Percentiles rank a stretch among this genome's conserved stretches.
phyloP scores from a whole-genome alignment of 495 filamentous ascomycete species.

The Trichoderma asperelloides region DNA sequence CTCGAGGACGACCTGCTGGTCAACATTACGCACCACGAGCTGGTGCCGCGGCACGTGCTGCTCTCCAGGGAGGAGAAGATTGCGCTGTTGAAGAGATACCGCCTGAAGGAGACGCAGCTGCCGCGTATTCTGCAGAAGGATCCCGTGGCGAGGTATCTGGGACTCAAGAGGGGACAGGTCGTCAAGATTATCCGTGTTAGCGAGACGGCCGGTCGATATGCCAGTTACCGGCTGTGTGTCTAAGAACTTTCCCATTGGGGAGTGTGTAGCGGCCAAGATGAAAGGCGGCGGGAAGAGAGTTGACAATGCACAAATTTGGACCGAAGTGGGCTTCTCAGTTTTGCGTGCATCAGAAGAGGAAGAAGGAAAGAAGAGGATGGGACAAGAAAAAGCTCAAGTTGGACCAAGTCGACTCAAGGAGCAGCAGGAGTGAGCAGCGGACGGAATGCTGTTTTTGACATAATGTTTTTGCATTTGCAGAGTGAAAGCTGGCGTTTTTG shows the following conservation, averaged over 20 bases:
- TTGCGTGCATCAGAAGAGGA: not conserved
- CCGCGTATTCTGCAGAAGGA: constrained; percentile 85
- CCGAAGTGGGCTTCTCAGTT: not conserved
- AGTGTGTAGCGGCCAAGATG: not conserved
- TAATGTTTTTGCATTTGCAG: constrained; percentile 8
- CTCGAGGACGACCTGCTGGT: constrained; percentile 90
- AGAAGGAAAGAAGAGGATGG: not conserved
- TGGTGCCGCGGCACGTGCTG: constrained; percentile 88
- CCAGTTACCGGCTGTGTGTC: constrained; percentile 56
- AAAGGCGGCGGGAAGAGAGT: not conserved
- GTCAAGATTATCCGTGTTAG: constrained; percentile 91
- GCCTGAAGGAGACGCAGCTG: constrained; percentile 93
- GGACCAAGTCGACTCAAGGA: not conserved
- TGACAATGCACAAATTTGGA: not conserved
- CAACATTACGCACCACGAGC: constrained; percentile 96
- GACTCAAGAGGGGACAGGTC: constrained; percentile 85
- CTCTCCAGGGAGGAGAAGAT: constrained; percentile 84
- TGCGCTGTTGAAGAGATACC: constrained; percentile 73
- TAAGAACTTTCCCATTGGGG: constrained; percentile 17
- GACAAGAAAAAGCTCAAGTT: not conserved
- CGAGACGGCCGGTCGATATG: constrained; percentile 72
- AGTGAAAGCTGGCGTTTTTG: constrained; percentile 5
- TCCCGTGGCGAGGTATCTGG: constrained; percentile 86
- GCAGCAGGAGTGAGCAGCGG: not conserved
- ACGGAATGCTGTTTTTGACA: not conserved